Conservation (phyloP, 257 asterid genomes). For the Pogostemon cablin region DNA sequence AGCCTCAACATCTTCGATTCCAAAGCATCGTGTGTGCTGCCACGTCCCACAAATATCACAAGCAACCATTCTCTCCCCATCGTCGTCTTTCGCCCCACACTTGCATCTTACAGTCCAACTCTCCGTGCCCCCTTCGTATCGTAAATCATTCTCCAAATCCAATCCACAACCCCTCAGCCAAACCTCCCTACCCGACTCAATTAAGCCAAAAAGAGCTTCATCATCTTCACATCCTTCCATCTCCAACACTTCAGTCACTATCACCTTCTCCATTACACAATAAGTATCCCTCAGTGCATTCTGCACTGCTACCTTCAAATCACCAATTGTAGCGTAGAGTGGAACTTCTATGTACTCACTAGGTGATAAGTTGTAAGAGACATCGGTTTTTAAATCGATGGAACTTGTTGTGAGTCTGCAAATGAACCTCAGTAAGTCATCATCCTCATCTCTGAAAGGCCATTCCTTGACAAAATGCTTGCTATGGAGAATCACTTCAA, state of each 20-base stretch:
- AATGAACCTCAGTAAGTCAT: slow-evolving; percentile 62
- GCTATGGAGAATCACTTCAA: slow-evolving; percentile 56
- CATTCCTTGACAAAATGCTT: slow-evolving; percentile 84
- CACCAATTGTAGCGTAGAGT: slow-evolving; percentile 70
- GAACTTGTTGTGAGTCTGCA: slow-evolving; percentile 51
- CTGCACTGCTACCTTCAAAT: slow-evolving; percentile 59
- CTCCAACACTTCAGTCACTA: slow-evolving; percentile 55
- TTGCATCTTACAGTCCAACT: slow-evolving; percentile 81
- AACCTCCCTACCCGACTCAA: slow-evolving; percentile 70
- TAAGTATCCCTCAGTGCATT: slow-evolving; percentile 77
- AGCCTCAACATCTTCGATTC: slow-evolving; percentile 64
- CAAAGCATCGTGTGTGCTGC: slow-evolving; percentile 89
- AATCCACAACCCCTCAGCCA: slow-evolving; percentile 54
- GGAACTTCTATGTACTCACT: slow-evolving; percentile 68
- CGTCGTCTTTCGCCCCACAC: slow-evolving; percentile 91
- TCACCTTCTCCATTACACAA: slow-evolving; percentile 54
- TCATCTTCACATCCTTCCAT: slow-evolving; percentile 53
- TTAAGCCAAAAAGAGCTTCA: slow-evolving; percentile 70
- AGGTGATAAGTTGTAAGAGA: slow-evolving; percentile 38
- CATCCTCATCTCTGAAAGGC: slow-evolving; percentile 76
- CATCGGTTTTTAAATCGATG: slow-evolving; percentile 33
- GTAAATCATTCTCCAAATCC: slow-evolving; percentile 53
- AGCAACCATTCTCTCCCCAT: slow-evolving; percentile 92
- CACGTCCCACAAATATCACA: slow-evolving; percentile 88
- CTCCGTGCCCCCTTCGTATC: slow-evolving; percentile 69